Evolutionary conservation across 306 rosid genomes (phyloP), one percentile per base, ranked within the genome.

Genomic region (Pyrus bretschneideri): DNA sequence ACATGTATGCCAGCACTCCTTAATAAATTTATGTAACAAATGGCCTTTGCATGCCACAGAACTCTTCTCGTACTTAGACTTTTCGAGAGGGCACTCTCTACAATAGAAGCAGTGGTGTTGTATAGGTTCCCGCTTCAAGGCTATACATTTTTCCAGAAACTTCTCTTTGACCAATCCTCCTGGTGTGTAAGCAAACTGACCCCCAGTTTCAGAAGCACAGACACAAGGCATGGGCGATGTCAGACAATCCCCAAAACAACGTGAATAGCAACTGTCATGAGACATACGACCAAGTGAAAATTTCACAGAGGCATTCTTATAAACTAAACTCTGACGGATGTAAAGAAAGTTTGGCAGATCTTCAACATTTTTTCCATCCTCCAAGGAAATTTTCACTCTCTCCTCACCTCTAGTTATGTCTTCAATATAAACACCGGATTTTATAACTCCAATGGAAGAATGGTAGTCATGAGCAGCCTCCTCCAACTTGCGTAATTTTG

Each of bases 1-100:
- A 21, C 83, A 80, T 68, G 60, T 80, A 4, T 52, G 29, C 83
- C 79, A 80, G 19, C 83, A 80, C 54, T 80, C 83, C 71, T 80
- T 80, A 6, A 80, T 46, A 46, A 80, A 80, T 57, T 69, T 67
- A 25, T 11, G 45, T 22, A 22, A 9, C 11, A 73, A 22, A 46
- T 67, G 75, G 40, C 75, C 83, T 21, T 80, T 59, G 71, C 83
- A 67, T 44, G 55, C 30, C 6, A 18, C 33, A 11, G 51, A 29
- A 55, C 49, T 21, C 23, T 72, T 38, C 8, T 66, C 61, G 65
- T 60, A 44, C 17, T 31, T 52, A 35, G 40, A 71, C 12, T 14
- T 44, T 23, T 67, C 79, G 10, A 73, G 79, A 1, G 69, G 79
- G 74, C 70, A 80, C 10, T 33, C 49, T 4, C 68, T 59, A 27